phyloP scores from a whole-genome alignment of 768 basidiomycete genomes.

The Mycena belliarum region DNA sequence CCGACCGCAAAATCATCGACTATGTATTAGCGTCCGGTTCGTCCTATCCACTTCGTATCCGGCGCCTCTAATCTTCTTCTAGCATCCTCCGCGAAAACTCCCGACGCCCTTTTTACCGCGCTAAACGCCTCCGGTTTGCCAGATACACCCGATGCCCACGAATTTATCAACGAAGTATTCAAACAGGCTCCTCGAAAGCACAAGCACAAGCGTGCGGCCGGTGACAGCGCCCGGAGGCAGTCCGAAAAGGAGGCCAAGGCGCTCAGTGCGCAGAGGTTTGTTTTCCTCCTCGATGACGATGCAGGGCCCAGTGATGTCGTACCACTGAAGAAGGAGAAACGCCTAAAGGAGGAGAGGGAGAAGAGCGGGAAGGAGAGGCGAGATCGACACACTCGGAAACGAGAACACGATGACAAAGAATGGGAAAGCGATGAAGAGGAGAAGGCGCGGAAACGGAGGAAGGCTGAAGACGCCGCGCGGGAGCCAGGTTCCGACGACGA shows the following conservation, averaged over 20 bases:
- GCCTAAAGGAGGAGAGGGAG: conserved; percentile 52
- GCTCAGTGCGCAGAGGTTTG: conserved; percentile 71
- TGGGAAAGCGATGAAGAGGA: conserved; percentile 95
- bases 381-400: conserved; percentile 72
- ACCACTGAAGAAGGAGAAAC: conserved; percentile 42
- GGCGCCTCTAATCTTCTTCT: neutral
- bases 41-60: conserved; percentile 21
- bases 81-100: conserved; percentile 84
- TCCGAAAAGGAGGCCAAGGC: conserved; percentile 76
- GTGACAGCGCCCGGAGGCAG: conserved; percentile 54
- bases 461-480: conserved; percentile 43
- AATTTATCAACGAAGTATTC: conserved; percentile 79
- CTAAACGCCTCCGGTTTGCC: conserved; percentile 81
- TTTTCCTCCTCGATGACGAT: conserved; percentile 83
- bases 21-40: conserved; percentile 85
- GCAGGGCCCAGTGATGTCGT: conserved; percentile 42
- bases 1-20: conserved; percentile 82
- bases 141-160: conserved; percentile 74
- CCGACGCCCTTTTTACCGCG: conserved; percentile 74
- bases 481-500: conserved; percentile 38
- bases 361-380: conserved; percentile 45
- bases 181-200: conserved; percentile 74
- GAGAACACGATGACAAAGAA: conserved; percentile 77
- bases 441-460: conserved; percentile 63
- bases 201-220: conserved; percentile 60